Evolutionary conservation across 1,139 yeast species (phyloP), one percentile per base, ranked within the genome.

Genomic region (Geotrichum aggregatum): DNA sequence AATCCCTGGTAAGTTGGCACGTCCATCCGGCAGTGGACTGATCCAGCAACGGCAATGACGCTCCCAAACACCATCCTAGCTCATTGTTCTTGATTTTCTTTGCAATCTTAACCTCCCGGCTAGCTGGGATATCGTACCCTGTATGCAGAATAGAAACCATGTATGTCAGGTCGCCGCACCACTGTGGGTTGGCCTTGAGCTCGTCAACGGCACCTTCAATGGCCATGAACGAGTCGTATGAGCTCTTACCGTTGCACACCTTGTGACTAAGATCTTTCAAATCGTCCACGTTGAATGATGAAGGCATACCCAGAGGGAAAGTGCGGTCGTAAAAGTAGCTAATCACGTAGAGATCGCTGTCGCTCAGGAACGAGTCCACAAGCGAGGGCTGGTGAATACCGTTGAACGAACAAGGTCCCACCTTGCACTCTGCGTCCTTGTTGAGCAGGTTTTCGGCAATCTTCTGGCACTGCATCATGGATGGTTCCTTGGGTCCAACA

Each of bases 11-110:
- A 21, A 56, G 47, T 46, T 57, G 54, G 72, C 96, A 89, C 52
- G 73, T 77, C 96, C 96, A 88, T 52, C 81, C 82, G 13, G 78
- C 73, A 44, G 71, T 69, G 38, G 70, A 68, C 58, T 76, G 74
- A 58, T 87, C 92, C 61, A 92, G 75, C 60, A 92, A 74, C 2
- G 98, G 98, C 63, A 92, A 76, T 0, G 97, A 87, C 1, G 98
- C 98, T 60, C 99, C 99, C 57, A 92, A 76, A 73, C 98, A 92
- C 99, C 99, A 92, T 34, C 98, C 98, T 50, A 92, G 76, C 71
- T 92, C 98, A 64, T 87, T 89, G 64, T 83, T 82, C 55, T 82
- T 85, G 60, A 92, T 88, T 65, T 81, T 88, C 73, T 87, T 82
- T 7, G 98, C 98, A 6, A 97, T 92, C 68, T 80, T 85, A 62